Percentiles rank a stretch among this genome's conserved stretches.
These are phyloP conservation scores for Phytopythium litorale DNA, from an alignment of 352 stramenopile species.

Conservation along the genomic window DNA sequence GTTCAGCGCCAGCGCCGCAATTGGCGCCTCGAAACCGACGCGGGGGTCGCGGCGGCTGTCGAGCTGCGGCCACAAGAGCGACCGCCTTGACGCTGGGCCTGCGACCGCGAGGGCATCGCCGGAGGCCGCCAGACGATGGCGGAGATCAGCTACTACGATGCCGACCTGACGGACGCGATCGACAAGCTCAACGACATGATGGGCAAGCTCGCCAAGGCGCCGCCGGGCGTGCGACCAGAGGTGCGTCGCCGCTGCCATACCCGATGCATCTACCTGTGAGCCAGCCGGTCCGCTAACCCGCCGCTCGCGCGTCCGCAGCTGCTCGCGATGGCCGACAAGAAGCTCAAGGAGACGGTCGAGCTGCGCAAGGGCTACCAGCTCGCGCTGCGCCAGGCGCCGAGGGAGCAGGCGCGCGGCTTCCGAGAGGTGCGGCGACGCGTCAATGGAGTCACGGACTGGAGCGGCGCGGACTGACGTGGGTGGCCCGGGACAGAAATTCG, in stretches of 20 bases:
- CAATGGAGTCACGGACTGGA: neutral
- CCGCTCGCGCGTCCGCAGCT: conserved; percentile 29
- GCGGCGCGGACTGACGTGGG: neutral
- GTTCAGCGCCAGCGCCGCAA: neutral
- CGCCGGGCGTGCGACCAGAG: conserved; percentile 62
- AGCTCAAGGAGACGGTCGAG: conserved; percentile 79
- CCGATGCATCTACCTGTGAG: neutral
- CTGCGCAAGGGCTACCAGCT: conserved; percentile 86
- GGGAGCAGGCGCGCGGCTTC: conserved; percentile 62
- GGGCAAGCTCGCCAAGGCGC: conserved; percentile 77
- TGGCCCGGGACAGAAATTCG: conserved; percentile 61
- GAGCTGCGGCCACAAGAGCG: neutral
- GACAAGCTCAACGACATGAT: conserved; percentile 85
- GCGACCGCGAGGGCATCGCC: no score
- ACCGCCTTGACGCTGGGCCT: neutral
- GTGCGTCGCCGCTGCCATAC: conserved; percentile 15
- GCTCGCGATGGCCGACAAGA: conserved; percentile 73
- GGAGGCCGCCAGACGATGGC: conserved; percentile 33
- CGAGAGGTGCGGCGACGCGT: conserved; percentile 42
- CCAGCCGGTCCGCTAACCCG: neutral
- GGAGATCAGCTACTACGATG: conserved; percentile 88
- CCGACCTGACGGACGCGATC: conserved; percentile 78
- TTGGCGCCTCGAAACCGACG: neutral
- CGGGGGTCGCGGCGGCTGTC: neutral
- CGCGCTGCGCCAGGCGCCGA: conserved; percentile 66